phyloP scores from a whole-genome alignment of 768 basidiomycete species.

The Suillus brevipes region DNA sequence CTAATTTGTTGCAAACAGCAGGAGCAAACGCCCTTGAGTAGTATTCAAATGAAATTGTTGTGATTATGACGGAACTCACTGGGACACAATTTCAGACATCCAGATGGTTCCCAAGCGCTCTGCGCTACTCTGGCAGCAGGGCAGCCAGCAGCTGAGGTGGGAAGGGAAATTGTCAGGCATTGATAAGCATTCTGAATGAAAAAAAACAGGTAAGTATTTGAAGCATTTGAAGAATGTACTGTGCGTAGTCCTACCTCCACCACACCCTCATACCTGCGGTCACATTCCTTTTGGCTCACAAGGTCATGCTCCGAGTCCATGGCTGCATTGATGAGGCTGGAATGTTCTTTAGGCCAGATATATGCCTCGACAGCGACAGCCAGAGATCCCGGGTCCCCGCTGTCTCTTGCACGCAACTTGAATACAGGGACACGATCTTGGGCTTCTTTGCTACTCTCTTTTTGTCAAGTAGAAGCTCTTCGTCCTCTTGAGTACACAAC shows the following conservation, averaged over 20 bases:
- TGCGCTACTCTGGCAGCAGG: too few species aligned
- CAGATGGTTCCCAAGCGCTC: too few species aligned
- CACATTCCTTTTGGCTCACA: slow-evolving; percentile 68
- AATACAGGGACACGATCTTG: slow-evolving; percentile 32
- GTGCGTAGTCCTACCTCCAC: slow-evolving; percentile 60
- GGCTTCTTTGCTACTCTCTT: too few species aligned
- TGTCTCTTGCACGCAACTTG: slow-evolving; percentile 53
- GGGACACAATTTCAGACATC: too few species aligned
- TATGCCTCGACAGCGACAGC: slow-evolving; percentile 45
- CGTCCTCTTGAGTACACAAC: too few species aligned
- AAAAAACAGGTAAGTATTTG: slow-evolving; percentile 15
- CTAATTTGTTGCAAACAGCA: too few species aligned
- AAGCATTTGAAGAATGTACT: neutral
- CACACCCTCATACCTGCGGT: slow-evolving; percentile 84
- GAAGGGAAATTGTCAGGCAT: slow-evolving; percentile 53
- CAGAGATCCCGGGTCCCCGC: slow-evolving; percentile 40
- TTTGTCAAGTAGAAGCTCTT: too few species aligned
- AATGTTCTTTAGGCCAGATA: slow-evolving; percentile 67
- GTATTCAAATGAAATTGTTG: too few species aligned
- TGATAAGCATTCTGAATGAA: slow-evolving; percentile 78
- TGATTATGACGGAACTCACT: too few species aligned
- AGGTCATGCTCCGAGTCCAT: slow-evolving; percentile 61
- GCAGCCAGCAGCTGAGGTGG: too few species aligned
- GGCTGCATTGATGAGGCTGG: slow-evolving; percentile 51
- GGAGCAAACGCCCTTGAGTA: too few species aligned